These are phyloP conservation scores for Solanum etuberosum DNA, from an alignment of 257 asterid genomes.

Conservation along the genomic window DNA sequence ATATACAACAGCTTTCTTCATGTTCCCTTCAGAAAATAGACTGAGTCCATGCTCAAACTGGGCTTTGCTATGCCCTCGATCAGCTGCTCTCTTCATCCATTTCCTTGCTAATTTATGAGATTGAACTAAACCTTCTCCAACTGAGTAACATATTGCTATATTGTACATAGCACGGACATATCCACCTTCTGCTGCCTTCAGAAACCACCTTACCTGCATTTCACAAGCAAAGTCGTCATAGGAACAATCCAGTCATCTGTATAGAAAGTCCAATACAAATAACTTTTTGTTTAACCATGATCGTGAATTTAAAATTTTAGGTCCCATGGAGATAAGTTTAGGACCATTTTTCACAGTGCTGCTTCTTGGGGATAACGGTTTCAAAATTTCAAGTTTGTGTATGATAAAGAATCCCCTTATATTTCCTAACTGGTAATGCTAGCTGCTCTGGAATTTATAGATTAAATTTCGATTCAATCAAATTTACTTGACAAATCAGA, in stretches of 20 bases:
- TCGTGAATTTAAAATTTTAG: neutral
- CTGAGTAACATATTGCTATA: constrained; percentile 62
- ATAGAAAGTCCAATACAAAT: neutral
- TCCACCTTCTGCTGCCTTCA: constrained; percentile 89
- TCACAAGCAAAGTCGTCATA: neutral
- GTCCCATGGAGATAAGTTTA: neutral
- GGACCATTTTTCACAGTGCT: neutral
- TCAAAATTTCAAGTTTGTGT: neutral
- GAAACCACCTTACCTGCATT: constrained; percentile 72
- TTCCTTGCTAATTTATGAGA: constrained; percentile 60
- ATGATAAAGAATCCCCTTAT: neutral
- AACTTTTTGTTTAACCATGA: neutral
- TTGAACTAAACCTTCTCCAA: constrained; percentile 66
- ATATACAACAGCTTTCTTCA: constrained; percentile 89
- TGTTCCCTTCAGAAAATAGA: constrained; percentile 83
- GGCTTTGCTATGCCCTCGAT: constrained; percentile 85
- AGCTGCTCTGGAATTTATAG: neutral
- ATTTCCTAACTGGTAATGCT: neutral
- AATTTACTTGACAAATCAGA: neutral
- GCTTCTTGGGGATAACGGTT: neutral
- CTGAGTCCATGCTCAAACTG: constrained; percentile 77
- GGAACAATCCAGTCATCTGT: neutral
- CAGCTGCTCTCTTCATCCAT: constrained; percentile 98
- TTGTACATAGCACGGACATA: constrained; percentile 92
- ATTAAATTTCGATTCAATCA: neutral